phyloP scores from a whole-genome alignment of 371 early-diverging fungal species.

The Saksenaea vasiformis region DNA sequence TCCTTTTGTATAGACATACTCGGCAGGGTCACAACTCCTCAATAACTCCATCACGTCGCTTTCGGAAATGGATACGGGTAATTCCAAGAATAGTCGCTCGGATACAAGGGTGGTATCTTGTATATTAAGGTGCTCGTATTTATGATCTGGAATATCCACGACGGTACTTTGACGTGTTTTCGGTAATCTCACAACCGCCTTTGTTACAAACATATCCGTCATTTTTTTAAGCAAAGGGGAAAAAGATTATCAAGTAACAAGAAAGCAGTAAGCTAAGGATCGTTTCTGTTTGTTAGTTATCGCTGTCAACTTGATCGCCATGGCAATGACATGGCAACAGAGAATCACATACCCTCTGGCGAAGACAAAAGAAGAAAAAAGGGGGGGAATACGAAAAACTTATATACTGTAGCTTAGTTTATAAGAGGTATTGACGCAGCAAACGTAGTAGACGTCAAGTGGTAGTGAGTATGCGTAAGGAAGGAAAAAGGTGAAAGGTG shows the following conservation, averaged over 20 bases:
- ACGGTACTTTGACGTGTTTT: conserved; percentile 11
- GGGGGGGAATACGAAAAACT: not conserved
- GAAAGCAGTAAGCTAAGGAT: not conserved
- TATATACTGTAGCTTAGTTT: too few species aligned
- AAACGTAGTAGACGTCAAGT: not conserved
- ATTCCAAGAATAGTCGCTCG: conserved; percentile 26
- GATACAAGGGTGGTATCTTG: conserved; percentile 17
- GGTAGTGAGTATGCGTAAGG: not conserved
- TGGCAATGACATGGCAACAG: conserved; percentile 1
- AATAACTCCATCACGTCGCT: conserved; percentile 35
- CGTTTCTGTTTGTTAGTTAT: not conserved
- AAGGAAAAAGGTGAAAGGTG: not conserved
- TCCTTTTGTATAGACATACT: conserved; percentile 25
- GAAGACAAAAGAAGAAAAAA: not conserved
- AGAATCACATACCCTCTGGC: not conserved
- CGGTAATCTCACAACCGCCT: conserved; percentile 14
- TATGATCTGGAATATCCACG: not conserved
- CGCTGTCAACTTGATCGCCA: not conserved
- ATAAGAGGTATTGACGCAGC: not conserved
- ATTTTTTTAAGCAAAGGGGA: not conserved
- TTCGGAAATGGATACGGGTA: conserved; percentile 27
- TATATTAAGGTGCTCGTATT: not conserved
- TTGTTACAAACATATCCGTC: conserved; percentile 7
- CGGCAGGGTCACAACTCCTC: conserved; percentile 28
- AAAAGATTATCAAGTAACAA: not conserved